A percentile compares a stretch with the other conserved stretches of the same genome.
phyloP scores from a whole-genome alignment of 2,329 filamentous ascomycete genomes.

The Phialophora chinensis region DNA sequence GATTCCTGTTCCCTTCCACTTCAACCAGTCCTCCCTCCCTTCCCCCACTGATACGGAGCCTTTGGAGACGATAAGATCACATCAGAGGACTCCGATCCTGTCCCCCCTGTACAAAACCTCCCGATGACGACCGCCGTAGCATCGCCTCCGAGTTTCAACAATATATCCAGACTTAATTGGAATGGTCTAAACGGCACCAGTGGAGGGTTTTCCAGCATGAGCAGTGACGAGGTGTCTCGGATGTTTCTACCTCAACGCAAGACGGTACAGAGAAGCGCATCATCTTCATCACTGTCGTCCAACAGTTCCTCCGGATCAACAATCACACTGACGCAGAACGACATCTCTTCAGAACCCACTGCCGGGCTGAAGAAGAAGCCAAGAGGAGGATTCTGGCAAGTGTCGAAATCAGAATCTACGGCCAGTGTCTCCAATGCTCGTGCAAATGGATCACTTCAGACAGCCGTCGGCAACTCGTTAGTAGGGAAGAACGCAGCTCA shows the following conservation, averaged over 20 bases:
- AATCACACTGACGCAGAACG: constrained; percentile 38
- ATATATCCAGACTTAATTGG: constrained; percentile 66
- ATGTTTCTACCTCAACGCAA: constrained; percentile 87
- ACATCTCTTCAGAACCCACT: constrained; percentile 46
- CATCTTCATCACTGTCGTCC: constrained; percentile 79
- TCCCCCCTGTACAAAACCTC: constrained; percentile 18
- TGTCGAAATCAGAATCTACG: constrained; percentile 69
- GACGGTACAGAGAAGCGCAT: constrained; percentile 83
- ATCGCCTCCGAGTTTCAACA: constrained; percentile 68
- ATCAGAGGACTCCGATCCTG: background rate
- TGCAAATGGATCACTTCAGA: constrained; percentile 64
- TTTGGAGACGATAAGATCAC: constrained; percentile 13
- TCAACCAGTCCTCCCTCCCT: constrained; percentile 5
- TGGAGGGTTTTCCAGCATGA: constrained; percentile 72
- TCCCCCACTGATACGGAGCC: background rate
- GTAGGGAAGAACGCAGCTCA: constrained; percentile 35
- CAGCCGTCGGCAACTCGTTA: constrained; percentile 32
- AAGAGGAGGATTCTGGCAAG: constrained; percentile 65
- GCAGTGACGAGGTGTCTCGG: constrained; percentile 80
- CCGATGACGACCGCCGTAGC: constrained; percentile 69
- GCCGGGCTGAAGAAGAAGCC: constrained; percentile 54
- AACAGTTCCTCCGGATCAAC: constrained; percentile 62
- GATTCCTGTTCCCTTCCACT: constrained; percentile 29
- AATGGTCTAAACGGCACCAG: constrained; percentile 63
- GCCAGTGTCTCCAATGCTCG: constrained; percentile 67